A percentile compares a stretch with the other conserved stretches of the same genome.
phyloP scores from a whole-genome alignment of 352 stramenopile species.

The Phytopythium aichiense region DNA sequence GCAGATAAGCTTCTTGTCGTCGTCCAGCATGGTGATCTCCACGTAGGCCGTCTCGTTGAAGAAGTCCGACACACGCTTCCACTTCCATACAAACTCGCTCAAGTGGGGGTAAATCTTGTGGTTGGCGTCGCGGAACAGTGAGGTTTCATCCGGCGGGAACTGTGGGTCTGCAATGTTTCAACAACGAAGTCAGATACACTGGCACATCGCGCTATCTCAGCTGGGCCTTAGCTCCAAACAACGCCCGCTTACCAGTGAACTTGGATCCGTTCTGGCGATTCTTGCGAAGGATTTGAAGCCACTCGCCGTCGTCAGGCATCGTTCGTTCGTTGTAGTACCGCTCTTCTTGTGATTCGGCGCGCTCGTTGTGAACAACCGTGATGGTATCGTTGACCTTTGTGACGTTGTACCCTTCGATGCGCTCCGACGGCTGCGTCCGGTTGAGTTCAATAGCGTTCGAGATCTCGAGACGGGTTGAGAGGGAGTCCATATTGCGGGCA shows the following conservation, averaged over 20 bases:
- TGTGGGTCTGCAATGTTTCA: slow-evolving; percentile 43
- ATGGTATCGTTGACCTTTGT: slow-evolving; percentile 68
- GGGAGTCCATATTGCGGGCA: slow-evolving; percentile 70
- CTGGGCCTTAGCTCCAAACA: background rate
- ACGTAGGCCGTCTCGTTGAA: slow-evolving; percentile 84
- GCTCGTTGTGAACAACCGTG: slow-evolving; percentile 66
- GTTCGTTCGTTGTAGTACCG: slow-evolving; percentile 64
- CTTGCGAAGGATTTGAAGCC: slow-evolving; percentile 70
- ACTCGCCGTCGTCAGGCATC: slow-evolving; percentile 65
- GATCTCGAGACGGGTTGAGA: slow-evolving; percentile 69
- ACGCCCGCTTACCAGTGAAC: slow-evolving; percentile 49
- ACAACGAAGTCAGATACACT: background rate
- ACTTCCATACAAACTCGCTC: slow-evolving; percentile 77
- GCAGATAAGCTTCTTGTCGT: slow-evolving; percentile 77
- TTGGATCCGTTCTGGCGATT: slow-evolving; percentile 65
- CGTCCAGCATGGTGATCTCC: slow-evolving; percentile 82
- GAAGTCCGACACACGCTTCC: slow-evolving; percentile 82
- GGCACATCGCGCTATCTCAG: background rate
- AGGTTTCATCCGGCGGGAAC: slow-evolving; percentile 64
- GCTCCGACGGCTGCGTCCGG: slow-evolving; percentile 42
- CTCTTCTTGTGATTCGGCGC: slow-evolving; percentile 51
- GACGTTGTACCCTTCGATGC: slow-evolving; percentile 67
- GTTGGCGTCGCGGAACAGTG: slow-evolving; percentile 57
- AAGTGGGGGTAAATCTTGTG: slow-evolving; percentile 73
- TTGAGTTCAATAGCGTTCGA: slow-evolving; percentile 67